These are phyloP conservation scores for Candida pini DNA, from an alignment of 805 yeast species.

Conservation along the genomic window DNA sequence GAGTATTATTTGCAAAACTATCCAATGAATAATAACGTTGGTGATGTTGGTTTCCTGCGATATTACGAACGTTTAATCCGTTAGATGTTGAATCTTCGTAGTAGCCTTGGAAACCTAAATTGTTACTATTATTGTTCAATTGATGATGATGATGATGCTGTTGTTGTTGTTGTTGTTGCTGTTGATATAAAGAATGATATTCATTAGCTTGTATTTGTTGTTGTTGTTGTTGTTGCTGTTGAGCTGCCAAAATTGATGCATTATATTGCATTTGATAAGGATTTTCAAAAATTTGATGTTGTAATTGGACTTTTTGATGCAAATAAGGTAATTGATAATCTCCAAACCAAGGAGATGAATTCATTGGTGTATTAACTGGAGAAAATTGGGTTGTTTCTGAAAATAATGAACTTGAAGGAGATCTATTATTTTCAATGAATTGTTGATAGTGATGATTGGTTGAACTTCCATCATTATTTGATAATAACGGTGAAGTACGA, in stretches of 20 bases:
- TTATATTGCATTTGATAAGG: constrained; percentile 20
- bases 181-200: constrained; percentile 9
- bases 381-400: constrained; percentile 19
- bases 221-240: too few species aligned
- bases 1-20: constrained; percentile 1
- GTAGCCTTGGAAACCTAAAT: too few species aligned
- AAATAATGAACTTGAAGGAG: constrained; percentile 18
- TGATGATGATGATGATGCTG: not conserved
- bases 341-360: constrained; percentile 21
- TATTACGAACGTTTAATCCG: too few species aligned
- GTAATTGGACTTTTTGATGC: constrained; percentile 2
- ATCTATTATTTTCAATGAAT: constrained; percentile 15
- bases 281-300: constrained; percentile 17
- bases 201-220: constrained; percentile 8
- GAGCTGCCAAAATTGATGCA: constrained; percentile 8
- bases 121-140: not conserved
- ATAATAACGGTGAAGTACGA: not conserved
- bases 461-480: constrained; percentile 4
- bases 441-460: too few species aligned
- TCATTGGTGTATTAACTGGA: constrained; percentile 18
- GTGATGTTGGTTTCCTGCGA: too few species aligned
- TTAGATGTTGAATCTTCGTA: too few species aligned
- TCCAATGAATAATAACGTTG: constrained; percentile 18
- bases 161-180: not conserved
- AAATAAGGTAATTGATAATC: constrained; percentile 11